Conservation (phyloP, 148 eudicot genomes). For the Rhododendron griersonianum region DNA sequence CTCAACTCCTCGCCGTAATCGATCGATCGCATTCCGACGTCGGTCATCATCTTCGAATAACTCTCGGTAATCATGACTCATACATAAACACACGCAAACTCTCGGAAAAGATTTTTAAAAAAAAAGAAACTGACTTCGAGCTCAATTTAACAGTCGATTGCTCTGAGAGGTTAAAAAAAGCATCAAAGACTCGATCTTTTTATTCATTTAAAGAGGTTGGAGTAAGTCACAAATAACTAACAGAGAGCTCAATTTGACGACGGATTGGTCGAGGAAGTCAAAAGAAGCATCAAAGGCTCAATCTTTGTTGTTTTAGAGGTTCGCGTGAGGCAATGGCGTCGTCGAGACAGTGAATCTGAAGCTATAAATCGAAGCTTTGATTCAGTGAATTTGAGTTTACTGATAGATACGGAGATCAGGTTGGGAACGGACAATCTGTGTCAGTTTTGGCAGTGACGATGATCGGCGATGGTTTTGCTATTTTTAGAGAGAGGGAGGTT, state of each 20-base stretch:
- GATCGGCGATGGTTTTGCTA: not conserved
- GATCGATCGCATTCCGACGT: constrained; percentile 55
- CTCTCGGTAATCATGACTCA: constrained; percentile 40
- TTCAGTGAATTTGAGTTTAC: not conserved
- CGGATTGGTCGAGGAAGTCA: constrained; percentile 7
- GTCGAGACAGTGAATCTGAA: not conserved
- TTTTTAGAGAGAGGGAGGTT: not conserved
- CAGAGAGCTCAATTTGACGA: not conserved
- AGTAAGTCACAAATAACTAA: too few relatives aligned
- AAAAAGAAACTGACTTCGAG: not conserved
- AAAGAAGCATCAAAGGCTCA: constrained; percentile 6
- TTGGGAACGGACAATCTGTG: not conserved
- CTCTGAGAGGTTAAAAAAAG: constrained; percentile 1
- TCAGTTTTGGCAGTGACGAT: not conserved
- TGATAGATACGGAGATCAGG: not conserved
- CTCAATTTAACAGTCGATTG: constrained; percentile 1
- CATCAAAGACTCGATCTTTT: constrained; percentile 16
- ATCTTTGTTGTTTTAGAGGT: constrained; percentile 3
- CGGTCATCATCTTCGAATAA: constrained; percentile 41
- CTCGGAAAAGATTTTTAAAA: too few relatives aligned
- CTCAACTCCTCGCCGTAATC: constrained; percentile 46
- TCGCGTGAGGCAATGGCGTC: not conserved
- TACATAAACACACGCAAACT: not conserved
- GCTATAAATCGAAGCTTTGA: not conserved
- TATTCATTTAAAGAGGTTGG: too few relatives aligned